Evolutionary conservation across 352 stramenopile genomes (phyloP), one percentile per base, ranked within the genome.

Genomic region (Globisporangium cederbergense): DNA sequence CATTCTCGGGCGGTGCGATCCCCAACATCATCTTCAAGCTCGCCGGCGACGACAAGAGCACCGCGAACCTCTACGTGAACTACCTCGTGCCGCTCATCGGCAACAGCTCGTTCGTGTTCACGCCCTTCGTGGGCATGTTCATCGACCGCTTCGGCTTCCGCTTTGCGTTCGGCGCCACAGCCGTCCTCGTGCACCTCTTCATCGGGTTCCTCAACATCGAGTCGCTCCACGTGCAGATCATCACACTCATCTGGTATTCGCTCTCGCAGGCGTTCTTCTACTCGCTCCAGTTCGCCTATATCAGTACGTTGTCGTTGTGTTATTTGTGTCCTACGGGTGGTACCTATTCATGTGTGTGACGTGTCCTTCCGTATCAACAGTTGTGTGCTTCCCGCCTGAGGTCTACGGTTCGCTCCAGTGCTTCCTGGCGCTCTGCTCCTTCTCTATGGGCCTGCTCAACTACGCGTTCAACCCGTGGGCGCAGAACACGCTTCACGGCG

Each of bases 381-480:
- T 78, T 20, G 60, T 78, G 22, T 72, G 65, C 59, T 78, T 78
- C 43, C 65, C 72, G 4, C 60, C 60, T 1, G 60, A 79, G 43
- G 69, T 79, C 10, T 78, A 78, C 49, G 72, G 69, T 52, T 76
- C 66, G 30, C 52, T 78, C 3, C 69, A 78, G 53, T 69, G 68
- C 40, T 78, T 74, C 25, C 54, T 78, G 28, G 66, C 64, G 28
- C 46, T 67, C 46, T 76, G 58, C 28, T 72, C 72, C 34, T 71
- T 78, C 69, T 62, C 72, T 14, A 65, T 72, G 65, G 66, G 65
- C 2, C 56, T 76, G 16, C 65, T 76, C 62, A 76, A 76, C 60
- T 78, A 76, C 69, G 64, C 58, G 16, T 78, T 78, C 66, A 78
- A 58, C n/a, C 69, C 68, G 30, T 76, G 68, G 68, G 60, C 71